Evolutionary conservation across 2,329 filamentous ascomycete genomes (phyloP).

Genomic region (Epichloe coenophiala): DNA sequence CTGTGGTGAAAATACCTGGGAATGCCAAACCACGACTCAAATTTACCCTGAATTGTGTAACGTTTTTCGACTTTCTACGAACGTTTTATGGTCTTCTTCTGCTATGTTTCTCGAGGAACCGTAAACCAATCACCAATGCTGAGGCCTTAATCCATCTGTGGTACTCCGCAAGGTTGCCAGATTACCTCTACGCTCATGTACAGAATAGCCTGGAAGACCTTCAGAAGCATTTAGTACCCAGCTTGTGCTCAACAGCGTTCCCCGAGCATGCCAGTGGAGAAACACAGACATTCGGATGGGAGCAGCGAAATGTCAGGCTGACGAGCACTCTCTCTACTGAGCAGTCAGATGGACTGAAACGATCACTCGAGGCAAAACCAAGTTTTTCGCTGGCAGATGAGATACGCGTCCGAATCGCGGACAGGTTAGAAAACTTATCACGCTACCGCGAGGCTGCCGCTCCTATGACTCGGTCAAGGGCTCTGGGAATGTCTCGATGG

Average conservation of each 20-base stretch:
- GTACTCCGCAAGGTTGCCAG: conserved; percentile 13
- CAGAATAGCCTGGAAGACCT: background rate
- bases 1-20: conserved; percentile 10
- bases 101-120: background rate
- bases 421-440: background rate
- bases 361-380: rapidly evolving
- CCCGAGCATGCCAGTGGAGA: background rate
- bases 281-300: background rate
- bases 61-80: background rate
- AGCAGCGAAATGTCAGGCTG: background rate
- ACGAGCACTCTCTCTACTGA: background rate
- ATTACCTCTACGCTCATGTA: background rate
- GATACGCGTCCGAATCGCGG: background rate
- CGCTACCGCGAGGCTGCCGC: background rate
- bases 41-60: conserved; percentile 6
- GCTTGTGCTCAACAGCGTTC: background rate
- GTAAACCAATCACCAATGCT: conserved; percentile 9
- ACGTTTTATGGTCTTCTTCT: background rate
- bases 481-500: conserved; percentile 10
- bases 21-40: conserved; percentile 7
- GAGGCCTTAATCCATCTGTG: conserved; percentile 14
- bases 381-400: background rate
- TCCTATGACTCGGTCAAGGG: conserved; percentile 10
- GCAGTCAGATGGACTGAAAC: background rate
- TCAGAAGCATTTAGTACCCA: background rate